Percentiles rank a stretch among this genome's conserved stretches.
Conservation (phyloP, 768 basidiomycete species). For the Pulveroboletus ravenelii region DNA sequence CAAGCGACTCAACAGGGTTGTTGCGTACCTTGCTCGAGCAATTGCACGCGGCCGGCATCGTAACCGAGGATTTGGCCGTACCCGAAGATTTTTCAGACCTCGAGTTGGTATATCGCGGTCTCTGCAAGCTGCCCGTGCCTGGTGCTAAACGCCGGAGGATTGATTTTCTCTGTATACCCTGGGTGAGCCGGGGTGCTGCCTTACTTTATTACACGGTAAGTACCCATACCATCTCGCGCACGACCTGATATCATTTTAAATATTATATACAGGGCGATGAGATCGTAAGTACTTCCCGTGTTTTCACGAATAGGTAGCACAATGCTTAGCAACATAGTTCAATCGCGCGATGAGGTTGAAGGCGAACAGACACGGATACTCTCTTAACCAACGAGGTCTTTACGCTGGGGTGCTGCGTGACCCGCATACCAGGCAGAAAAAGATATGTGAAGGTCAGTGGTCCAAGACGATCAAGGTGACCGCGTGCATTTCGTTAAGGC, state of each 20-base stretch:
- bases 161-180: conserved; percentile 82
- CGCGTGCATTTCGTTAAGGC: neutral
- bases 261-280: conserved; percentile 67
- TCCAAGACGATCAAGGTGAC: neutral
- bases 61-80: conserved; percentile 76
- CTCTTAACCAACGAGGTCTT: conserved; percentile 84
- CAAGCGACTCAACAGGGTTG: conserved; percentile 41
- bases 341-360: conserved; percentile 86
- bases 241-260: no score
- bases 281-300: conserved; percentile 51
- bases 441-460: conserved; percentile 50
- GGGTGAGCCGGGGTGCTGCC: conserved; percentile 73
- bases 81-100: conserved; percentile 64
- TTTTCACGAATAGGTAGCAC: neutral
- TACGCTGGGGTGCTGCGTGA: conserved; percentile 70
- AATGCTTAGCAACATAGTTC: conserved; percentile 50
- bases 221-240: conserved; percentile 17
- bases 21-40: conserved; percentile 52
- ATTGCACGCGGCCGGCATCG: conserved; percentile 53
- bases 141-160: conserved; percentile 62
- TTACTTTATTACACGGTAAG: conserved; percentile 85
- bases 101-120: conserved; percentile 78
- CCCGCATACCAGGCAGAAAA: conserved; percentile 54
- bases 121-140: conserved; percentile 55
- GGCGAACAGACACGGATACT: conserved; percentile 75